Conservation (phyloP, 371 early-diverging fungal genomes). For the Paraphysoderma sedebokerense region DNA sequence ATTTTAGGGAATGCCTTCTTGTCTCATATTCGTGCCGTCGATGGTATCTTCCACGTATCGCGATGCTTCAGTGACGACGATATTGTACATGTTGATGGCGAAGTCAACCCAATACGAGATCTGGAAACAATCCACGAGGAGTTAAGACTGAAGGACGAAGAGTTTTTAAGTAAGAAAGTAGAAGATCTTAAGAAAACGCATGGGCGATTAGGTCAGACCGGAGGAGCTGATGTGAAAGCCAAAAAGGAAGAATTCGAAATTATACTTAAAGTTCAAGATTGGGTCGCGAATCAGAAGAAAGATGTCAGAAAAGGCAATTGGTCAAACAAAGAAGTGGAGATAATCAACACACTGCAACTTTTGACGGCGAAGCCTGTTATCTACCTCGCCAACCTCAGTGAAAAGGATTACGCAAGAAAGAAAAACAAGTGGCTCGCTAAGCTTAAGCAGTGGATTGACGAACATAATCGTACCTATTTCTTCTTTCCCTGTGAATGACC, state of each 20-base stretch:
- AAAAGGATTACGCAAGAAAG: constrained; percentile 70
- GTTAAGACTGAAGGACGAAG: constrained; percentile 87
- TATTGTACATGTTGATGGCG: constrained; percentile 91
- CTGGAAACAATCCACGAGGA: constrained; percentile 93
- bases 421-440: constrained; percentile 84
- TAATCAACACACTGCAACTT: constrained; percentile 79
- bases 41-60: constrained; percentile 97
- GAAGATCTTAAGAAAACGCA: constrained; percentile 14
- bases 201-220: not conserved
- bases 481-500: not conserved
- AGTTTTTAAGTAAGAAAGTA: constrained; percentile 54
- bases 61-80: constrained; percentile 78
- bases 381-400: constrained; percentile 88
- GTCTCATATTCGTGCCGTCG: constrained; percentile 90
- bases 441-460: constrained; percentile 85
- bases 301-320: constrained; percentile 79
- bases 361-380: constrained; percentile 97
- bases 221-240: constrained; percentile 64
- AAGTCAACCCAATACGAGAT: constrained; percentile 88
- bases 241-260: constrained; percentile 75
- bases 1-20: constrained; percentile 93
- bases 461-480: constrained; percentile 26
- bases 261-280: constrained; percentile 53
- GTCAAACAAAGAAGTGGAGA: constrained; percentile 78
- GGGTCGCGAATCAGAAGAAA: constrained; percentile 54